phyloP scores from a whole-genome alignment of 2,329 filamentous ascomycete species.

The Amauroascus verrucosus region DNA sequence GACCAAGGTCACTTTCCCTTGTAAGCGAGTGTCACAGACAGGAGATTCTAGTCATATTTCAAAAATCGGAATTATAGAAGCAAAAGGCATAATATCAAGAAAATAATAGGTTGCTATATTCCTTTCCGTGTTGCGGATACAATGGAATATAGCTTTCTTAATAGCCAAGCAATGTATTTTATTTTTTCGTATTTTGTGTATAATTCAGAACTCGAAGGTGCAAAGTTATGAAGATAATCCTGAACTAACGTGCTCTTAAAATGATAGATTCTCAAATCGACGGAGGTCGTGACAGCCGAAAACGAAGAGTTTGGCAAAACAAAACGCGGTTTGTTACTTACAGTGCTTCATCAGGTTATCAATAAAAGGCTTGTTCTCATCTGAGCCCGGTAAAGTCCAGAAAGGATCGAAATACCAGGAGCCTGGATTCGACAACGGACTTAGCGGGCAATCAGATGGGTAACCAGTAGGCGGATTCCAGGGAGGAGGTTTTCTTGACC shows the following conservation, averaged over 20 bases:
- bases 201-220: no score
- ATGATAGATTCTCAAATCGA: background rate
- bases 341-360: slow-evolving; percentile 4
- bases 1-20: slow-evolving; percentile 23
- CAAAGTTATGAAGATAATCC: no score
- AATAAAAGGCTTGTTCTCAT: slow-evolving; percentile 1
- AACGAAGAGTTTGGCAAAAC: background rate
- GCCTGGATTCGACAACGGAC: background rate
- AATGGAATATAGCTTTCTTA: background rate
- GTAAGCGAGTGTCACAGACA: slow-evolving; percentile 3
- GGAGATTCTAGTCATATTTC: background rate
- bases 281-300: no score
- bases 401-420: slow-evolving; percentile 7
- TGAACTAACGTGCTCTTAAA: background rate
- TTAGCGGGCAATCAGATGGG: background rate
- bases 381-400: slow-evolving; percentile 2
- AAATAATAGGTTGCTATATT: no score
- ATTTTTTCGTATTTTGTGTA: no score
- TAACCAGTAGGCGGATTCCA: background rate
- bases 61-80: background rate
- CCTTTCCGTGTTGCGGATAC: background rate
- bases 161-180: no score
- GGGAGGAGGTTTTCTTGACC: slow-evolving; percentile 3
- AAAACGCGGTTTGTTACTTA: background rate
- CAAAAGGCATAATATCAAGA: no score